These are phyloP conservation scores for Nakazawaea ernobii DNA, from an alignment of 805 yeast species.

Conservation along the genomic window DNA sequence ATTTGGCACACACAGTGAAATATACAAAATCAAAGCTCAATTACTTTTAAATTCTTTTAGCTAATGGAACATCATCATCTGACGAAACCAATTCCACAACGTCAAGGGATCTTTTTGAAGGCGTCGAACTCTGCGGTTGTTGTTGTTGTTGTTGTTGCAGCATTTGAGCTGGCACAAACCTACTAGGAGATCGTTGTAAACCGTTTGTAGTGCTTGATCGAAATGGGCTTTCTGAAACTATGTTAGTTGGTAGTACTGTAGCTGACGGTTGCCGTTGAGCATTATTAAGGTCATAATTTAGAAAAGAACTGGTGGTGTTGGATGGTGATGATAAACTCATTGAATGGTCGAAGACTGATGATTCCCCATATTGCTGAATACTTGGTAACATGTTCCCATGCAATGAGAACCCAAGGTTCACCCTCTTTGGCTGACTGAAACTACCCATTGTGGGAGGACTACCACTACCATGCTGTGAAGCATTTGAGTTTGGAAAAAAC, in stretches of 20 bases:
- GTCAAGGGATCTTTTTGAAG: constrained; percentile 15
- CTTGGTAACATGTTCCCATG: not conserved
- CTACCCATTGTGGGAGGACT: not conserved
- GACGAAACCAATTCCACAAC: constrained; percentile 23
- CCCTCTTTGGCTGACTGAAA: constrained; percentile 1
- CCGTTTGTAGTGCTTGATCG: too few species aligned
- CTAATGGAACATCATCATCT: constrained; percentile 15
- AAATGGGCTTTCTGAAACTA: not conserved
- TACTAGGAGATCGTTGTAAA: constrained; percentile 1
- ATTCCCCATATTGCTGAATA: not conserved
- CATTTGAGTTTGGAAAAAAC: not conserved
- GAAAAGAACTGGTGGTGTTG: not conserved
- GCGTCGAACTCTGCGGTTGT: not conserved
- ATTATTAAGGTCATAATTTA: constrained; percentile 1
- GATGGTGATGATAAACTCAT: not conserved
- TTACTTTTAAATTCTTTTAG: not conserved
- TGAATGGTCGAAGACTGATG: not conserved
- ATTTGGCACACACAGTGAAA: not conserved
- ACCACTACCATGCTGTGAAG: not conserved
- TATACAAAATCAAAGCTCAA: not conserved
- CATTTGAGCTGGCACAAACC: not conserved
- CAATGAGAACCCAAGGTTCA: constrained; percentile 8
- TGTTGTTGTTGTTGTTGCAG: constrained; percentile 1
- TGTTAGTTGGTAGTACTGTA: not conserved
- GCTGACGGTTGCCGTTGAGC: too few species aligned